phyloP scores from a whole-genome alignment of 441 rosid genomes.

The Gossypium trilobum region DNA sequence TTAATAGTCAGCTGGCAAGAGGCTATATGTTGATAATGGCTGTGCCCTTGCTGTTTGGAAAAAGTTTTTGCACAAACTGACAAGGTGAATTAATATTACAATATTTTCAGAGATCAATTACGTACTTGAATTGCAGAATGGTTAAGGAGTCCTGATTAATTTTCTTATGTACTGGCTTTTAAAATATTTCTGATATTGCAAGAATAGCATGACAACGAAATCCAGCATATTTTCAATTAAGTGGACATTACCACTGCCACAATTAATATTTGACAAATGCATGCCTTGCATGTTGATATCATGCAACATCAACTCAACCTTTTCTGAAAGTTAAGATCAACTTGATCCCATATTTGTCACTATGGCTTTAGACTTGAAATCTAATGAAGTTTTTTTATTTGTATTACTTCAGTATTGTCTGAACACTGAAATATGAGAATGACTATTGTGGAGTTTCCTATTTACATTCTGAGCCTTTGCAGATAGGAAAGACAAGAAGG shows the following conservation, averaged over 20 bases:
- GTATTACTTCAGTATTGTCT: neutral
- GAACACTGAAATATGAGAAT: neutral
- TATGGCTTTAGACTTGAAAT: neutral
- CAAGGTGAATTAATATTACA: neutral
- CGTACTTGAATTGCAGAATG: neutral
- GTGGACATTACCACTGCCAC: neutral
- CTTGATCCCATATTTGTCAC: neutral
- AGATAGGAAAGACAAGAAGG: conserved; percentile 89
- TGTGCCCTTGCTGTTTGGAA: neutral
- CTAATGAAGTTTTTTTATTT: neutral
- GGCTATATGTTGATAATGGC: neutral
- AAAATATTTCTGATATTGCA: neutral
- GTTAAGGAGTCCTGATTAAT: neutral
- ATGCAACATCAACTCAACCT: neutral
- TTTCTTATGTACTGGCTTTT: neutral
- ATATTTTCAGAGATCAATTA: neutral
- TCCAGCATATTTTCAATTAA: neutral
- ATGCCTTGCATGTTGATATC: neutral
- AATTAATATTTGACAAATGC: neutral
- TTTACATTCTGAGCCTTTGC: conserved; percentile 29
- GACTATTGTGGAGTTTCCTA: conserved; percentile 12
- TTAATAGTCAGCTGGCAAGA: neutral
- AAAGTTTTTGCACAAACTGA: neutral
- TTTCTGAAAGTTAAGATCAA: neutral
- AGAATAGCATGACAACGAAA: neutral